These are phyloP conservation scores for Aleurites moluccanus DNA, from an alignment of 441 rosid species.

Conservation along the genomic window DNA sequence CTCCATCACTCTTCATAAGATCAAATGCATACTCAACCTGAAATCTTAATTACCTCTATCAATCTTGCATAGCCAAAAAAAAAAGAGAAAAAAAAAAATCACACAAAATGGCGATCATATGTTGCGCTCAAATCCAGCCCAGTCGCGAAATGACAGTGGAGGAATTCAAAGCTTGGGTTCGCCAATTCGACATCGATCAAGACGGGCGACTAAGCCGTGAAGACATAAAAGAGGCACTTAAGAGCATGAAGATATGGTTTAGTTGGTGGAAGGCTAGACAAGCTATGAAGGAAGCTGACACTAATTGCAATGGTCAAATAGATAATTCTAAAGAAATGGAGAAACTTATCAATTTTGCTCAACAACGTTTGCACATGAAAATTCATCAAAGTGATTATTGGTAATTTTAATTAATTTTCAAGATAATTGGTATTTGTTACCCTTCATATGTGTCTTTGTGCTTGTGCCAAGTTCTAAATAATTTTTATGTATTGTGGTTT, in stretches of 20 bases:
- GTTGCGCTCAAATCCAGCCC: conserved; percentile 25
- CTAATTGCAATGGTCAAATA: conserved; percentile 24
- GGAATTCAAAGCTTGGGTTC: conserved; percentile 33
- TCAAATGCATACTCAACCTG: neutral
- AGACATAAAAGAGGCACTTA: conserved; percentile 34
- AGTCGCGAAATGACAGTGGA: conserved; percentile 33
- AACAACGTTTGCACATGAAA: conserved; percentile 38
- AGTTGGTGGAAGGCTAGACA: conserved; percentile 42
- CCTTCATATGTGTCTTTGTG: neutral
- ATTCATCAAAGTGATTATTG: conserved; percentile 25
- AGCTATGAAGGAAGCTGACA: conserved; percentile 32
- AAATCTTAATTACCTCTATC: neutral
- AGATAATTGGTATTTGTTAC: neutral
- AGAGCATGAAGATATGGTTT: conserved; percentile 31
- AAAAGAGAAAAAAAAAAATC: no score
- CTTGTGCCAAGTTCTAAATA: conserved; percentile 4
- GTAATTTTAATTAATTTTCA: neutral
- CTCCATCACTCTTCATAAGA: neutral
- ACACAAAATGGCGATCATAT: conserved; percentile 21
- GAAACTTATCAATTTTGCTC: conserved; percentile 30
- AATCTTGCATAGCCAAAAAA: neutral
- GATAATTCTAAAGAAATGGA: conserved; percentile 33
- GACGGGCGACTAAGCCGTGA: conserved; percentile 32
- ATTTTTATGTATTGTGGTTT: neutral
- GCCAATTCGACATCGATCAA: conserved; percentile 21